A percentile compares a stretch with the other conserved stretches of the same genome.
Conservation (phyloP, 768 basidiomycete species). For the Panus rudis region DNA sequence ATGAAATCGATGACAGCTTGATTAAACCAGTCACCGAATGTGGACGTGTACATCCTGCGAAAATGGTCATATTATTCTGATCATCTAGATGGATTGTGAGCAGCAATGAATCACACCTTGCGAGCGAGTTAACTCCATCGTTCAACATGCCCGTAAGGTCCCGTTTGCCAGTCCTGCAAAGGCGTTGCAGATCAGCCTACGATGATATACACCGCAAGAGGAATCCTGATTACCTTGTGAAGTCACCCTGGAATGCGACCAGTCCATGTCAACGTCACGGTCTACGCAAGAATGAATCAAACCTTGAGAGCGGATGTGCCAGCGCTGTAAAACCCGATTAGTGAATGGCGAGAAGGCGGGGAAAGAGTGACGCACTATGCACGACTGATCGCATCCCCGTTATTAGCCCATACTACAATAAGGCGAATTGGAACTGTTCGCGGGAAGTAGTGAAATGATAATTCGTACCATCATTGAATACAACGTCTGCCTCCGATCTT, state of each 20-base stretch:
- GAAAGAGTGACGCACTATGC: conserved; percentile 50
- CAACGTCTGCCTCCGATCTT: conserved; percentile 56
- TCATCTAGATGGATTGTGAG: neutral
- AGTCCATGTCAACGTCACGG: neutral
- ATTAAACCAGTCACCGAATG: conserved; percentile 93
- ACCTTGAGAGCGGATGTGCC: conserved; percentile 96
- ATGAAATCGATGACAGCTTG: conserved; percentile 94
- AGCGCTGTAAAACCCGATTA: conserved; percentile 45
- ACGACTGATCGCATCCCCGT: conserved; percentile 90
- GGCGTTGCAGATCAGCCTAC: neutral
- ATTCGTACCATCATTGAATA: conserved; percentile 69
- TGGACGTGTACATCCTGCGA: conserved; percentile 74
- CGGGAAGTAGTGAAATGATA: no score
- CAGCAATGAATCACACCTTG: conserved; percentile 39
- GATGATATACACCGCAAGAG: neutral
- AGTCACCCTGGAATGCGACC: conserved; percentile 58
- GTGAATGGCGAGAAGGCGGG: neutral
- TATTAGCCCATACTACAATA: conserved; percentile 87
- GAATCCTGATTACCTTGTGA: conserved; percentile 53
- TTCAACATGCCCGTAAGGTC: conserved; percentile 88
- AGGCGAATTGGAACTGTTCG: neutral
- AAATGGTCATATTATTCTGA: conserved; percentile 2
- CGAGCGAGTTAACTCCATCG: conserved; percentile 92
- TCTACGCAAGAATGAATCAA: conserved; percentile 16
- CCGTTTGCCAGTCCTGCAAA: conserved; percentile 82